Conservation (phyloP, 1,284 basidiomycete genomes). For the Fomitopsis betulina region DNA sequence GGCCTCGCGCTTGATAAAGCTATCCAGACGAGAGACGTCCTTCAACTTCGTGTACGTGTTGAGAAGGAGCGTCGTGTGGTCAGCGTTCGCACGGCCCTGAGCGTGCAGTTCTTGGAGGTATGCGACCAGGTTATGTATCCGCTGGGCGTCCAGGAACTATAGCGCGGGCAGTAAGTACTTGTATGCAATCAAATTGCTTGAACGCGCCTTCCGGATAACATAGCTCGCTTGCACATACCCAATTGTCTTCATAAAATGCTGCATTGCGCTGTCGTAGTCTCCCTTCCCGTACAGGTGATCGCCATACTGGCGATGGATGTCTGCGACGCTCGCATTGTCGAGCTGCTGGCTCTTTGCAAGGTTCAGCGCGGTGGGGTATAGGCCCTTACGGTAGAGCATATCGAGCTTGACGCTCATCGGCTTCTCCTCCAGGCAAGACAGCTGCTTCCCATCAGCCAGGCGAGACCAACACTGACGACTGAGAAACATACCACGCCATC, state of each 20-base stretch:
- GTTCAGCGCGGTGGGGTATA: conserved; percentile 72
- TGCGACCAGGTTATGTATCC: conserved; percentile 91
- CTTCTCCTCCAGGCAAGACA: conserved; percentile 74
- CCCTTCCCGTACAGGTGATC: conserved; percentile 90
- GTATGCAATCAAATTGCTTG: background rate
- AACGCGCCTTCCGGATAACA: conserved; percentile 89
- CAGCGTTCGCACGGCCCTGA: conserved; percentile 86
- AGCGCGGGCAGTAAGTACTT: conserved; percentile 4
- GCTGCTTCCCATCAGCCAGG: conserved; percentile 32
- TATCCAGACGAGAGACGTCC: conserved; percentile 84
- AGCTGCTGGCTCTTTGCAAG: conserved; percentile 77
- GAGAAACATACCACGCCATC: conserved; percentile 57
- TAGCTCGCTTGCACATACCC: conserved; percentile 91
- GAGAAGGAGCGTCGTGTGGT: conserved; percentile 93
- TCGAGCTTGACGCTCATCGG: conserved; percentile 78
- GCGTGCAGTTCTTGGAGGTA: conserved; percentile 96
- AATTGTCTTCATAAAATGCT: conserved; percentile 88
- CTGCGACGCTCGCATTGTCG: conserved; percentile 70
- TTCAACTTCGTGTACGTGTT: conserved; percentile 98
- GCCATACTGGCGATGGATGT: conserved; percentile 87
- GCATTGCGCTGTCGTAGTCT: conserved; percentile 92
- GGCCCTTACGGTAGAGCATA: conserved; percentile 73
- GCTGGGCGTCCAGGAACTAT: conserved; percentile 94
- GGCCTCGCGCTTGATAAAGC: conserved; percentile 88
- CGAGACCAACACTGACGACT: background rate